These are phyloP conservation scores for Colletotrichum gigasporum DNA, from an alignment of 2,329 filamentous ascomycete genomes.

Conservation along the genomic window DNA sequence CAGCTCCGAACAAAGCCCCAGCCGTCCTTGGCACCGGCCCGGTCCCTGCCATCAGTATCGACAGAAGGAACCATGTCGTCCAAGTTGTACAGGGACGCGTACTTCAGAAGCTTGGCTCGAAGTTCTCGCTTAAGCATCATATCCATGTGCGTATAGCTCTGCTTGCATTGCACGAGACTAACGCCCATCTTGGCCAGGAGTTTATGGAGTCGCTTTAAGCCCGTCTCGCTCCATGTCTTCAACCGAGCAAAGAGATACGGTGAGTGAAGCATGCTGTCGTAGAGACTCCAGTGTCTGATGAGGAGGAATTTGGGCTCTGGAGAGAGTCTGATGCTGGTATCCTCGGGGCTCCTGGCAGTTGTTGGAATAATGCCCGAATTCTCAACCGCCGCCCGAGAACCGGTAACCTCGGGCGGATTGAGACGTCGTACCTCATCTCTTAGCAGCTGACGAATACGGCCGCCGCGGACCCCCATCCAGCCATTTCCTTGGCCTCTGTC, in stretches of 20 bases:
- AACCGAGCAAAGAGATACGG: conserved; percentile 92
- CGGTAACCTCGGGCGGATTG: conserved; percentile 79
- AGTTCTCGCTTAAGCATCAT: conserved; percentile 93
- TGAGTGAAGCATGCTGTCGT: conserved; percentile 98
- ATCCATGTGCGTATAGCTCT: conserved; percentile 98
- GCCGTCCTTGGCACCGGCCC: conserved; percentile 81
- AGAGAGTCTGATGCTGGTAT: conserved; percentile 90
- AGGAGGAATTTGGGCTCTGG: conserved; percentile 94
- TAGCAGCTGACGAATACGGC: conserved; percentile 84
- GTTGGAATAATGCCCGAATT: conserved; percentile 87
- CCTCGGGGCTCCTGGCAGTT: conserved; percentile 86
- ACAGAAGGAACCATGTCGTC: conserved; percentile 90
- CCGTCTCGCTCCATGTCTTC: conserved; percentile 93
- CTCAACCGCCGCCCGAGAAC: conserved; percentile 70
- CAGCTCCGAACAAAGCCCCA: conserved; percentile 98
- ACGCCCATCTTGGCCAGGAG: conserved; percentile 98
- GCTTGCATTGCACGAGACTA: conserved; percentile 90
- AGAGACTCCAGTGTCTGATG: conserved; percentile 95
- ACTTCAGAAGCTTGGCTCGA: conserved; percentile 86
- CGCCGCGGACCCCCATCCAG: conserved; percentile 84
- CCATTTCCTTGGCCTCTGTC: conserved; percentile 69
- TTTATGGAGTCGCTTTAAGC: conserved; percentile 89
- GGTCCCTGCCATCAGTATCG: conserved; percentile 75
- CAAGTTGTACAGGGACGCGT: conserved; percentile 91
- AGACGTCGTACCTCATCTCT: conserved; percentile 93